Percentiles rank a stretch among this genome's conserved stretches.
phyloP scores from a whole-genome alignment of 805 yeast genomes.

The Sugiyamaella americana region DNA sequence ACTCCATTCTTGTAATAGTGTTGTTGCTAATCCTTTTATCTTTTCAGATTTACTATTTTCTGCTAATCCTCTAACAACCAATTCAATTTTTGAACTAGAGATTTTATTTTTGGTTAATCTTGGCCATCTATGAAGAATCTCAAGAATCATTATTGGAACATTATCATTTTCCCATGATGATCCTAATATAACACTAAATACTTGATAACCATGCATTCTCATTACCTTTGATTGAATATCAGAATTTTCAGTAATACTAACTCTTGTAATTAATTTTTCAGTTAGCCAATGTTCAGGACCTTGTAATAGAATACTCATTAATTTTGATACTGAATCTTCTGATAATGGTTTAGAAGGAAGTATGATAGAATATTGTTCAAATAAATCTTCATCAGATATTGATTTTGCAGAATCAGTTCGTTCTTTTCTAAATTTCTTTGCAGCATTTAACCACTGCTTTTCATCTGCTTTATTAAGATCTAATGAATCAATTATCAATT shows the following conservation, averaged over 20 bases:
- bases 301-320: constrained; percentile 77
- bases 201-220: constrained; percentile 80
- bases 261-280: constrained; percentile 60
- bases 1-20: constrained; percentile 63
- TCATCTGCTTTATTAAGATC: constrained; percentile 66
- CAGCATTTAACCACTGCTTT: constrained; percentile 37
- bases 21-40: constrained; percentile 35
- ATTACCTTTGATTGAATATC: constrained; percentile 54
- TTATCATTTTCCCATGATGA: constrained; percentile 28
- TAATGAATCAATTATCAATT: constrained; percentile 74
- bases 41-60: constrained; percentile 24
- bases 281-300: constrained; percentile 62
- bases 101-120: constrained; percentile 72
- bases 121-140: constrained; percentile 60
- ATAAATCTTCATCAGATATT: constrained; percentile 34
- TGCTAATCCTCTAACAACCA: constrained; percentile 44
- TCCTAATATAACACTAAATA: constrained; percentile 54
- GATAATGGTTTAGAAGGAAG: constrained; percentile 48
- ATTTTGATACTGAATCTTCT: constrained; percentile 62
- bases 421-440: constrained; percentile 53
- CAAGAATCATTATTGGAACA: constrained; percentile 40
- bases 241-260: constrained; percentile 47
- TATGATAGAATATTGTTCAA: constrained; percentile 53
- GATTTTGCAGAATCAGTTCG: constrained; percentile 26
- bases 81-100: constrained; percentile 65